A percentile compares a stretch with the other conserved stretches of the same genome.
These are phyloP conservation scores for Cephalotrichum gorgonifer DNA, from an alignment of 2,329 filamentous ascomycete genomes.

Conservation along the genomic window DNA sequence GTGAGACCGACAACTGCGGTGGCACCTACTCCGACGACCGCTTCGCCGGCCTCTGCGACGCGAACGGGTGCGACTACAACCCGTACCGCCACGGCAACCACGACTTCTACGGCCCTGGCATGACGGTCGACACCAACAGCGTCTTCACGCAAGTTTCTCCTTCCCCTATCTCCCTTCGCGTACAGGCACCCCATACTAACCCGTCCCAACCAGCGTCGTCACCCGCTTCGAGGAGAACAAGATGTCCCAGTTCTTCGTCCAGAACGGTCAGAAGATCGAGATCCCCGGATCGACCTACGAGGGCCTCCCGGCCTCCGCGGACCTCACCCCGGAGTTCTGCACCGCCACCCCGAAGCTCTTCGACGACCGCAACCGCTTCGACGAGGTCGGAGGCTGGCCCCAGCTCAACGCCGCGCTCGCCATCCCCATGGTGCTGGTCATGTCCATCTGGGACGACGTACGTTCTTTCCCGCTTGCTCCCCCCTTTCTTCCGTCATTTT, in stretches of 20 bases:
- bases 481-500: too few relatives aligned
- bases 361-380: slow-evolving; percentile 39
- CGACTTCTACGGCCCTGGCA: slow-evolving; percentile 48
- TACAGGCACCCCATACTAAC: not conserved
- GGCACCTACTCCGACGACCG: slow-evolving; percentile 36
- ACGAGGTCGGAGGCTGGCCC: slow-evolving; percentile 42
- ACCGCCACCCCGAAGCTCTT: slow-evolving; percentile 43
- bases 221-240: slow-evolving; percentile 5
- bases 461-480: slow-evolving; percentile 4
- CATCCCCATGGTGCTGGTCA: slow-evolving; percentile 53
- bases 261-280: slow-evolving; percentile 44
- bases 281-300: slow-evolving; percentile 20
- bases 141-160: slow-evolving; percentile 31
- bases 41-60: slow-evolving; percentile 50
- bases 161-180: not conserved
- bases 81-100: slow-evolving; percentile 50
- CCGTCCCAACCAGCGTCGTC: slow-evolving; percentile 1
- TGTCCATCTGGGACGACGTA: slow-evolving; percentile 43
- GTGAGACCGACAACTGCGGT: slow-evolving; percentile 25
- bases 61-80: slow-evolving; percentile 57
- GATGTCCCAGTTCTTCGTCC: slow-evolving; percentile 38
- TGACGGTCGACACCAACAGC: slow-evolving; percentile 44
- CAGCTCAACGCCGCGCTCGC: slow-evolving; percentile 43
- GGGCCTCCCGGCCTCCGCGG: slow-evolving; percentile 43
- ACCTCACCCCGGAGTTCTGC: slow-evolving; percentile 49